Percentiles rank a stretch among this genome's conserved stretches.
phyloP scores from a whole-genome alignment of 2,329 filamentous ascomycete genomes.

The Clarireedia paspali region DNA sequence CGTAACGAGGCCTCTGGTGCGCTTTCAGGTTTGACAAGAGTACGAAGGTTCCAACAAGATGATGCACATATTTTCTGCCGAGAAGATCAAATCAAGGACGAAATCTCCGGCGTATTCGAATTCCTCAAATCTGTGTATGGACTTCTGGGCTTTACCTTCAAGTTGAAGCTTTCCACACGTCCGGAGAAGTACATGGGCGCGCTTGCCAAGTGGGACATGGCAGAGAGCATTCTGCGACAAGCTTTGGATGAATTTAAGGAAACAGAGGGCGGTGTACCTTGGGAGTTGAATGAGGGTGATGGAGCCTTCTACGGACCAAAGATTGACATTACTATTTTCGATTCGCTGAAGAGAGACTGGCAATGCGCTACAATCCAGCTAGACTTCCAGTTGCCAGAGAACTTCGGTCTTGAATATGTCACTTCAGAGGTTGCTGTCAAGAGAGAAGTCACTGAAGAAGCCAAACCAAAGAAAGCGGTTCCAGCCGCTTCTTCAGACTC shows the following conservation, averaged over 20 bases:
- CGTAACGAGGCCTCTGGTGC: constrained; percentile 93
- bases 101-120: constrained; percentile 79
- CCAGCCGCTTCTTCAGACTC: constrained; percentile 23
- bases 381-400: constrained; percentile 77
- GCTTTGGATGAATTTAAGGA: constrained; percentile 71
- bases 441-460: constrained; percentile 33
- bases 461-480: constrained; percentile 34
- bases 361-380: constrained; percentile 94
- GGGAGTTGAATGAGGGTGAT: constrained; percentile 90
- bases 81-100: constrained; percentile 63
- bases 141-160: constrained; percentile 82
- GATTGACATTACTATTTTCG: constrained; percentile 92
- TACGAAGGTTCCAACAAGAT: constrained; percentile 91
- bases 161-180: constrained; percentile 87
- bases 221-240: constrained; percentile 71
- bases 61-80: constrained; percentile 95
- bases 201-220: constrained; percentile 79
- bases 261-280: constrained; percentile 51
- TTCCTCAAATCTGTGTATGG: constrained; percentile 77
- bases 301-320: constrained; percentile 98
- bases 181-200: constrained; percentile 84
- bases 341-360: constrained; percentile 76
- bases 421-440: constrained; percentile 55
- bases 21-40: constrained; percentile 81
- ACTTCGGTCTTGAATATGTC: constrained; percentile 83